Conservation (phyloP, 192 early-diverging fungal genomes). For the Linnemannia exigua region DNA sequence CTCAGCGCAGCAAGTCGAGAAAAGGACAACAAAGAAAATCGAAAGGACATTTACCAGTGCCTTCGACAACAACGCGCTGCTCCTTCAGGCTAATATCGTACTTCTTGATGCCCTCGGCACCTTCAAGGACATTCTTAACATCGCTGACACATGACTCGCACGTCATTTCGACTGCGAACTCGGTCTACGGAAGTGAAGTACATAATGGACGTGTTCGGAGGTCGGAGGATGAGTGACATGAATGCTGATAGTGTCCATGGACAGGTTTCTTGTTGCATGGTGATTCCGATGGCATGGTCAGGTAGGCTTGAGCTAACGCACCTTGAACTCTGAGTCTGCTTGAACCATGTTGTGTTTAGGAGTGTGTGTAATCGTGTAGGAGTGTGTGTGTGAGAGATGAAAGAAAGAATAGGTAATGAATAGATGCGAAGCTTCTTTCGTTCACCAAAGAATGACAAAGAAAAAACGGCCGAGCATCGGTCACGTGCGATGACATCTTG, state of each 20-base stretch:
- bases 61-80: constrained; percentile 84
- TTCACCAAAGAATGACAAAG: not conserved
- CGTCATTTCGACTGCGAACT: constrained; percentile 91
- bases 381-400: not conserved
- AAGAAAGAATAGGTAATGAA: not conserved
- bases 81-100: constrained; percentile 76
- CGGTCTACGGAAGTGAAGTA: constrained; percentile 62
- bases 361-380: not conserved
- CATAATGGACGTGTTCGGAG: not conserved
- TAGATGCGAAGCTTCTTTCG: not conserved
- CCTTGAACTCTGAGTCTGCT: constrained; percentile 41
- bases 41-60: constrained; percentile 61
- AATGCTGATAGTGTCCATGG: not conserved
- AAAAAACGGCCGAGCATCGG: not conserved
- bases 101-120: constrained; percentile 66
- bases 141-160: constrained; percentile 84
- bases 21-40: not conserved
- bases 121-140: constrained; percentile 70
- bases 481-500: not conserved
- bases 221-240: not conserved
- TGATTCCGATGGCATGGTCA: not conserved
- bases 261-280: not conserved
- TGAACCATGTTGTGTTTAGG: constrained; percentile 36
- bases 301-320: not conserved
- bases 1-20: not conserved